Evolutionary conservation across 202 grass and related monocot species (phyloP).

Genomic region (Carex sylvatica): DNA sequence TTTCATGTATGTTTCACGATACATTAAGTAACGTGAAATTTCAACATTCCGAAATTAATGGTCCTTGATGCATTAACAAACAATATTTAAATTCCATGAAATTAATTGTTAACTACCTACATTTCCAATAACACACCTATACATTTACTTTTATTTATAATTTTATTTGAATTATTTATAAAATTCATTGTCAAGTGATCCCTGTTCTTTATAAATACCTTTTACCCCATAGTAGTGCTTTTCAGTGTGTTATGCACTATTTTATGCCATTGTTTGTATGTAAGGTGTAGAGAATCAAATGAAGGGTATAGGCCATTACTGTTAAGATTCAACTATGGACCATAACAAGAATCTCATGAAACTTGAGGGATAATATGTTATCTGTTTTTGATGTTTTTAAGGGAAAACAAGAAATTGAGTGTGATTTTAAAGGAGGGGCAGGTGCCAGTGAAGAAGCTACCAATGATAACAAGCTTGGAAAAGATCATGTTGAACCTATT

Average conservation of each 20-base stretch:
- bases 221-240: not conserved
- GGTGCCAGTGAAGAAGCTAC: constrained; percentile 48
- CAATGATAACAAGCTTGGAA: constrained; percentile 33
- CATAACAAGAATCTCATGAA: not conserved
- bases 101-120: no score
- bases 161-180: no score
- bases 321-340: not conserved
- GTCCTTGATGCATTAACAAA: no score
- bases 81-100: no score
- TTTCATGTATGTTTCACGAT: no score
- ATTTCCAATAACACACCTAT: no score
- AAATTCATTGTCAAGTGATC: no score
- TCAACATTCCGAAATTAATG: no score
- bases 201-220: not conserved
- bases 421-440: constrained; percentile 89
- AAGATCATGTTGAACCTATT: constrained; percentile 38
- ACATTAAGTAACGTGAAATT: no score
- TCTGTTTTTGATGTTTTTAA: constrained; percentile 34
- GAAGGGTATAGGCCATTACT: not conserved
- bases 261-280: not conserved
- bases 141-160: no score
- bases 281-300: not conserved
- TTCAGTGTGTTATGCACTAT: not conserved
- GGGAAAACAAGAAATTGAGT: constrained; percentile 39
- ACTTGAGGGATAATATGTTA: not conserved